Evolutionary conservation across 2,329 filamentous ascomycete genomes (phyloP).

Genomic region (Leptographium flavum): DNA sequence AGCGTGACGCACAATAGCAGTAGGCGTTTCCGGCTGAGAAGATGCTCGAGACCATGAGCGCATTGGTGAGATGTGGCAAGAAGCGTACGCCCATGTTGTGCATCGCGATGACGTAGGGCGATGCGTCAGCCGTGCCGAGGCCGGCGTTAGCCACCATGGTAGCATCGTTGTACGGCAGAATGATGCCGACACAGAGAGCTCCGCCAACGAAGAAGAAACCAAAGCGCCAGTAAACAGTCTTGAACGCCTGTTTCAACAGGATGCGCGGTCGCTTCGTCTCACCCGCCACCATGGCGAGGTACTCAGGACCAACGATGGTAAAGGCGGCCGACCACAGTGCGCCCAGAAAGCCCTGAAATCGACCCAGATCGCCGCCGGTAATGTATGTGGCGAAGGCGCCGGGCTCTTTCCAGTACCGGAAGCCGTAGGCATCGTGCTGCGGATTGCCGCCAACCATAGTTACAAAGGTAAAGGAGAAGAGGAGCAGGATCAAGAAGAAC

Average conservation of each 20-base stretch:
- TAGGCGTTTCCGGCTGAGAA: conserved; percentile 41
- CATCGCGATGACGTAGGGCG: conserved; percentile 37
- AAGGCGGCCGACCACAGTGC: conserved; percentile 22
- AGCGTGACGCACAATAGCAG: conserved; percentile 28
- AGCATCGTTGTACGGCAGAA: conserved; percentile 43
- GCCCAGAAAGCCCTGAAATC: conserved; percentile 6
- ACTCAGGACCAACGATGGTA: conserved; percentile 34
- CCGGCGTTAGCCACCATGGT: conserved; percentile 24
- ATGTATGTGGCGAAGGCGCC: conserved; percentile 21
- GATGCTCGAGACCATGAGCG: conserved; percentile 29
- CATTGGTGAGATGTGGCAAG: conserved; percentile 46
- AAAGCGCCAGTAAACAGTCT: conserved; percentile 54
- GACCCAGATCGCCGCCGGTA: conserved; percentile 26
- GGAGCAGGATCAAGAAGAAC: conserved; percentile 34
- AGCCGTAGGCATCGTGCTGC: conserved; percentile 26
- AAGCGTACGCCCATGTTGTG: conserved; percentile 31
- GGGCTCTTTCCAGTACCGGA: conserved; percentile 27
- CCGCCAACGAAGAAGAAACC: conserved; percentile 52
- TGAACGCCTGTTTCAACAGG: conserved; percentile 52
- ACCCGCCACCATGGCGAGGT: conserved; percentile 54
- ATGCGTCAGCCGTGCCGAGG: conserved; percentile 30
- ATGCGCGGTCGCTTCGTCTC: conserved; percentile 52
- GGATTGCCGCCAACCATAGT: conserved; percentile 42
- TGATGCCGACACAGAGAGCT: conserved; percentile 50
- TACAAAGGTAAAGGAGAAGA: conserved; percentile 39